A percentile compares a stretch with the other conserved stretches of the same genome.
These are phyloP conservation scores for Trypanosoma brucei DNA, from an alignment of 208 protist species.

Conservation along the genomic window DNA sequence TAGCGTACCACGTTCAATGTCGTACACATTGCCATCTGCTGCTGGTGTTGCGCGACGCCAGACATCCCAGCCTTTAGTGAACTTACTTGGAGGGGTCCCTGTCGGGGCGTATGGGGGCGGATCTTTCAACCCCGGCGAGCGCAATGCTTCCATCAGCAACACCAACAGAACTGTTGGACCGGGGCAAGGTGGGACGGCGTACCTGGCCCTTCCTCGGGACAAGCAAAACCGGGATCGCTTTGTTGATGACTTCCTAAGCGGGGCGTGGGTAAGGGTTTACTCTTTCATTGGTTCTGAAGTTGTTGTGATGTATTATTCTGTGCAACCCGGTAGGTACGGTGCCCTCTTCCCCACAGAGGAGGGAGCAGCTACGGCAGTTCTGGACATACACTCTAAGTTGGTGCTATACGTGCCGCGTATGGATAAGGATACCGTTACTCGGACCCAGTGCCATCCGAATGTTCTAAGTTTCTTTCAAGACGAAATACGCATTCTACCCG, in stretches of 20 bases:
- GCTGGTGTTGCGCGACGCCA: too few species aligned
- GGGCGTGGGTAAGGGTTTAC: conserved; percentile 85
- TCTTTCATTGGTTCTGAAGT: conserved; percentile 74
- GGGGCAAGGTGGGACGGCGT: conserved; percentile 31
- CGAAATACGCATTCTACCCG: conserved; percentile 62
- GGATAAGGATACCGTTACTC: conserved; percentile 79
- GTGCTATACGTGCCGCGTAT: conserved; percentile 84
- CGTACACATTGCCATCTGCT: not conserved
- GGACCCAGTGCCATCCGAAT: conserved; percentile 81
- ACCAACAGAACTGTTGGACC: conserved; percentile 7
- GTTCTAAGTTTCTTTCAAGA: conserved; percentile 88
- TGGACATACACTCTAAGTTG: conserved; percentile 78
- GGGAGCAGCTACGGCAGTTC: conserved; percentile 72
- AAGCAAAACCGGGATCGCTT: conserved; percentile 75
- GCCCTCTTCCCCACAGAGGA: conserved; percentile 80
- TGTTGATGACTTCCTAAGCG: conserved; percentile 76
- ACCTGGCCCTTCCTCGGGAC: conserved; percentile 68
- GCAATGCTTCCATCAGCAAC: not conserved
- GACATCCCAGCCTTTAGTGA: too few species aligned
- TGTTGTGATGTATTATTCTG: conserved; percentile 83
- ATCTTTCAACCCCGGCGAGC: too few species aligned
- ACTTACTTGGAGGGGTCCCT: too few species aligned
- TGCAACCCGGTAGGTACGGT: conserved; percentile 83
- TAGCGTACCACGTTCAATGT: conserved; percentile 18
- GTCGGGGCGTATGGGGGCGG: too few species aligned